Percentiles rank a stretch among this genome's conserved stretches.
Conservation (phyloP, 208 protist genomes). For the Vickermania spadyakhi region DNA sequence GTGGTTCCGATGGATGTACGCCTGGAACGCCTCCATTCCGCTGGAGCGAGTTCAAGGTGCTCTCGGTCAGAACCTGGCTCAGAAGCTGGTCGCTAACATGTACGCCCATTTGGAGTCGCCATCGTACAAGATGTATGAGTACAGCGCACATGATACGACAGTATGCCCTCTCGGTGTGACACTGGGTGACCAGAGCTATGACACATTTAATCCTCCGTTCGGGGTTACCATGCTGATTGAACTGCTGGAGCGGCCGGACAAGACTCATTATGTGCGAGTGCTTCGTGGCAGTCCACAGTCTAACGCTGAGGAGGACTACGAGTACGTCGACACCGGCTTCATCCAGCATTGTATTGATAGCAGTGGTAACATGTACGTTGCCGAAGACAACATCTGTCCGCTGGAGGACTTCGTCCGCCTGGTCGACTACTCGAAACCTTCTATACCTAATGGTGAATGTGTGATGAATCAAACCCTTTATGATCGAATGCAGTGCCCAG, state of each 20-base stretch:
- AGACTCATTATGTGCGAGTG: constrained; percentile 28
- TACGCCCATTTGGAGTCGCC: neutral
- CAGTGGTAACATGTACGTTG: constrained; percentile 19
- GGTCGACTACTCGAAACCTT: constrained; percentile 34
- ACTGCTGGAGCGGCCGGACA: constrained; percentile 25
- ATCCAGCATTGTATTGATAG: constrained; percentile 36
- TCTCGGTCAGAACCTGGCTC: constrained; percentile 19
- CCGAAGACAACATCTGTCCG: constrained; percentile 28
- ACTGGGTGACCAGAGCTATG: constrained; percentile 27
- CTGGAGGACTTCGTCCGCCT: constrained; percentile 41
- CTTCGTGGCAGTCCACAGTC: constrained; percentile 34
- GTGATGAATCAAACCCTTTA: constrained; percentile 16
- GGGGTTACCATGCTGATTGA: constrained; percentile 43
- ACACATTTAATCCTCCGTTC: constrained; percentile 50
- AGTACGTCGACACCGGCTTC: constrained; percentile 25
- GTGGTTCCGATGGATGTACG: constrained; percentile 20
- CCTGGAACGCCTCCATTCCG: constrained; percentile 16
- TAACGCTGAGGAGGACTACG: constrained; percentile 22
- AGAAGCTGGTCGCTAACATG: constrained; percentile 23
- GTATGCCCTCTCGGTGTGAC: constrained; percentile 28
- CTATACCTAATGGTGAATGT: constrained; percentile 17
- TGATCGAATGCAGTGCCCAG: constrained; percentile 26
- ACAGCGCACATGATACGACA: constrained; percentile 48
- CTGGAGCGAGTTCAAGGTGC: constrained; percentile 19
- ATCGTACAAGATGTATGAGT: constrained; percentile 45